Evolutionary conservation across 2,329 filamentous ascomycete species (phyloP), one percentile per base, ranked within the genome.

Genomic region (Claviceps sp.): DNA sequence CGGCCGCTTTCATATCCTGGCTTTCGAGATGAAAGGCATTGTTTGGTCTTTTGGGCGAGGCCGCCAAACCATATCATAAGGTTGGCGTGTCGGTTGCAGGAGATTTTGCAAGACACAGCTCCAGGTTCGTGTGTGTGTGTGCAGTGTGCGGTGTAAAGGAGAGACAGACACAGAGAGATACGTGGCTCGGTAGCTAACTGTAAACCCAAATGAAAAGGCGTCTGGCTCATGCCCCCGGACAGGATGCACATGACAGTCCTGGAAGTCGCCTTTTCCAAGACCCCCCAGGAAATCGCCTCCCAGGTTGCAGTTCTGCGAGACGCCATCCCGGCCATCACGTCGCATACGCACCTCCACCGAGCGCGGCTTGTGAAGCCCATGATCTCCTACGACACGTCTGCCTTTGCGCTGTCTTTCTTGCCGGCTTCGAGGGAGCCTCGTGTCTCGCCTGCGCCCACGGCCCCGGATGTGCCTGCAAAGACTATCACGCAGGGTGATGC

Each of bases 41-140:
- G 90, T 63, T 73, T 96, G 11, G 87, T 89, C 0, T 83, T 96
- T 62, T 96, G 89, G 89, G 88, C 87, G 3, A 76, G 90, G 6
- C 91, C 91, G 16, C 86, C 90, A 0, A 69, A 79, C 46, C 80
- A 84, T 58, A 73, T 96, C 17, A 73, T 84, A 46, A 69, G 76
- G 19, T 69, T 97, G 54, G 80, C 91, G 2, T 68, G 71, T 2
- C 75, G 77, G 52, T 69, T 96, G 34, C 91, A 96, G 66, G 66
- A 74, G 48, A 75, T 80, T 60, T 70, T 94, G 47, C 72, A 74
- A 52, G 68, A 73, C 19, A 75, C 80, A 19, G 83, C 84, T 14
- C 86, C 88, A 39, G 78, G 89, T 93, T 71, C 65, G 83, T 41
- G 10, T 39, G 6, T 22, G 6, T 7, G 43, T 17, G n/a, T 34